These are phyloP conservation scores for Magnaporthiopsis incrustans DNA, from an alignment of 2,329 filamentous ascomycete genomes.

Conservation along the genomic window DNA sequence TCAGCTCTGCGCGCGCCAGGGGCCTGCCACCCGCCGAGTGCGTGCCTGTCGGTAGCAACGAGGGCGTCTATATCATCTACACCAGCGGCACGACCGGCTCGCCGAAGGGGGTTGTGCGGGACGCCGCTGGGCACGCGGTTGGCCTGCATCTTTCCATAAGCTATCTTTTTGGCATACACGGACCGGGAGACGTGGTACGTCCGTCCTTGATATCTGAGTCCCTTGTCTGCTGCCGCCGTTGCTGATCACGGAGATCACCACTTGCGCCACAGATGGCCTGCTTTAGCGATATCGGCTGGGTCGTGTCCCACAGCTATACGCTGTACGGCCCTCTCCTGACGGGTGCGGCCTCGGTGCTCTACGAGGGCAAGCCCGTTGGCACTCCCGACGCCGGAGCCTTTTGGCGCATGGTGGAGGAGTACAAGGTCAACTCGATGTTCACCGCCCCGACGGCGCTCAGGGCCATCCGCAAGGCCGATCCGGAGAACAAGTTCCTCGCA, in stretches of 20 bases:
- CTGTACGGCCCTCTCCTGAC: constrained; percentile 80
- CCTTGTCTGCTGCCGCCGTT: too few species aligned
- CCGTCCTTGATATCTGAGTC: too few species aligned
- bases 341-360: constrained; percentile 79
- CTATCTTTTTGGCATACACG: constrained; percentile 75
- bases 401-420: constrained; percentile 79
- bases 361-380: constrained; percentile 89
- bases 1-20: constrained; percentile 60
- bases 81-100: constrained; percentile 76
- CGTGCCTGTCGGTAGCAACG: constrained; percentile 69
- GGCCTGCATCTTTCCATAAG: constrained; percentile 74
- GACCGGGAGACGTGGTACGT: constrained; percentile 64
- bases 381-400: constrained; percentile 83
- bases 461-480: constrained; percentile 81
- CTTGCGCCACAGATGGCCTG: constrained; percentile 22
- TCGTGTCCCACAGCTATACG: constrained; percentile 72
- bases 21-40: constrained; percentile 50
- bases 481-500: constrained; percentile 59
- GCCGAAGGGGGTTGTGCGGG: constrained; percentile 75
- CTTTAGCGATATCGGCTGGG: constrained; percentile 77
- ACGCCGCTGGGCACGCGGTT: constrained; percentile 81
- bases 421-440: constrained; percentile 76
- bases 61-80: constrained; percentile 85
- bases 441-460: constrained; percentile 83
- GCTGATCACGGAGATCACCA: too few species aligned